Evolutionary conservation across 768 basidiomycete species (phyloP).

Genomic region (Hirschioporus abietinus): DNA sequence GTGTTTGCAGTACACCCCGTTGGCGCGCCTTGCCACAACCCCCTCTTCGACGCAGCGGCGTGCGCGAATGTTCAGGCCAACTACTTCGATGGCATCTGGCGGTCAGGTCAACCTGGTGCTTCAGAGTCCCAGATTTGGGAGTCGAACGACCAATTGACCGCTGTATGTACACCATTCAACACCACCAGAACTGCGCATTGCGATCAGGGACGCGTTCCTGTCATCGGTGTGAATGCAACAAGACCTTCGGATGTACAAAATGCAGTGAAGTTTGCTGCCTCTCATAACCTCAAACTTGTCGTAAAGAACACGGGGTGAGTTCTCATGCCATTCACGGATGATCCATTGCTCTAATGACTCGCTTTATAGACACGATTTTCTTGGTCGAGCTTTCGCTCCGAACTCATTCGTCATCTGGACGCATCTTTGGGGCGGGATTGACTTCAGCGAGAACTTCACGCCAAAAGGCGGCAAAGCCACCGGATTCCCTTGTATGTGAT

Average conservation of each 20-base stretch:
- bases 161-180: constrained; percentile 40
- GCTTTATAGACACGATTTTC: constrained; percentile 27
- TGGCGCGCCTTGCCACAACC: constrained; percentile 39
- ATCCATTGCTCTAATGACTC: neutral
- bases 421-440: constrained; percentile 15
- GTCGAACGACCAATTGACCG: constrained; percentile 42
- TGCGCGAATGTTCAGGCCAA: constrained; percentile 29
- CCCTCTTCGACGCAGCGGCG: constrained; percentile 28
- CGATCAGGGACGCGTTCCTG: constrained; percentile 38
- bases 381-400: constrained; percentile 33
- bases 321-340: neutral
- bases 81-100: constrained; percentile 33
- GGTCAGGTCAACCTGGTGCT: constrained; percentile 36
- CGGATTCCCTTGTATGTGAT: constrained; percentile 18
- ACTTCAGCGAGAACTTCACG: neutral
- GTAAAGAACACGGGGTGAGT: constrained; percentile 25
- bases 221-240: constrained; percentile 36
- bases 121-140: constrained; percentile 32
- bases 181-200: constrained; percentile 32
- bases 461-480: constrained; percentile 24
- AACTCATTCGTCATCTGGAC: constrained; percentile 37
- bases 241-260: constrained; percentile 33
- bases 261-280: constrained; percentile 31
- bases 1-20: constrained; percentile 30
- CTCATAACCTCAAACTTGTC: constrained; percentile 32